Evolutionary conservation across 805 yeast genomes (phyloP).

Genomic region (Tetrapisispora fleetii): DNA sequence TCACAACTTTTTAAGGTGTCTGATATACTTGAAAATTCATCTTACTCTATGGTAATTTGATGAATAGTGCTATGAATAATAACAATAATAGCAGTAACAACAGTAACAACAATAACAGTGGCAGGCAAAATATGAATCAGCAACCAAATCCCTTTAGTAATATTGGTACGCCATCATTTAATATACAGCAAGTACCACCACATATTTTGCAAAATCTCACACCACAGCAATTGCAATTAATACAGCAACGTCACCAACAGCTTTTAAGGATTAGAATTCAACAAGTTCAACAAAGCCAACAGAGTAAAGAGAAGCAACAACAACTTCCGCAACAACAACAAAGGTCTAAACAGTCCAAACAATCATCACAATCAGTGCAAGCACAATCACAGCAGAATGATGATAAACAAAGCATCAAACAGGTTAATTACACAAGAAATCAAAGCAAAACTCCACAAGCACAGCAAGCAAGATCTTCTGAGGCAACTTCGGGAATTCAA

Average conservation of each 20-base stretch:
- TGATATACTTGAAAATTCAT: too few relatives aligned
- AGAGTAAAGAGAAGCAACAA: slow-evolving; percentile 5
- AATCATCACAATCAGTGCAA: neutral
- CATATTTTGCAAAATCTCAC: slow-evolving; percentile 25
- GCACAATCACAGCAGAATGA: slow-evolving; percentile 2
- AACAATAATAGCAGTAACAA: neutral
- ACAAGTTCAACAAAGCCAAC: slow-evolving; percentile 14
- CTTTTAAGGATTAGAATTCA: slow-evolving; percentile 22
- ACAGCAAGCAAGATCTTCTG: neutral
- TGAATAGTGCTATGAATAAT: neutral
- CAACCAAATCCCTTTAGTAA: slow-evolving; percentile 16
- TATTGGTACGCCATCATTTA: slow-evolving; percentile 29
- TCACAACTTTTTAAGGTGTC: too few relatives aligned
- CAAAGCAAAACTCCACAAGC: slow-evolving; percentile 1
- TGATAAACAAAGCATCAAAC: slow-evolving; percentile 4
- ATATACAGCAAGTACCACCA: slow-evolving; percentile 26
- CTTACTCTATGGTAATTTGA: too few relatives aligned
- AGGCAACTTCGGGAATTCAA: neutral
- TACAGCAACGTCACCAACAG: slow-evolving; percentile 29
- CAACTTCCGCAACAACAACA: slow-evolving; percentile 3
- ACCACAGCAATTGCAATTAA: slow-evolving; percentile 26
- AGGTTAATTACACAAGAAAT: slow-evolving; percentile 4
- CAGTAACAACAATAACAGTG: neutral
- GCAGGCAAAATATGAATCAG: neutral
- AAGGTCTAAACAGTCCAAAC: neutral